Base-by-base conservation (phyloP, 1,139 yeast species). In the Dujonia santamariae region DNA sequence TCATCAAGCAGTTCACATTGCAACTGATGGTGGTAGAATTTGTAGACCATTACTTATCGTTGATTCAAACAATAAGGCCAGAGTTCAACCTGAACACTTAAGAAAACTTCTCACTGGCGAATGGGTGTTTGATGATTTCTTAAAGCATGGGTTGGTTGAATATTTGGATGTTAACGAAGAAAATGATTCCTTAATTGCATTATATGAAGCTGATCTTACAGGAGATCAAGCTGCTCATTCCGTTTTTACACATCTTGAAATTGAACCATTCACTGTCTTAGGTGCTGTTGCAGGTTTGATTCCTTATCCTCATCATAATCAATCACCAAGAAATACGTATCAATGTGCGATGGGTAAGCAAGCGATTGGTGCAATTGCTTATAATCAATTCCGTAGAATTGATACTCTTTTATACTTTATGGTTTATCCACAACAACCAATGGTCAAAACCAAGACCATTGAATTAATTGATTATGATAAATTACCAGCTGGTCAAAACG, bases 301-400 rank as follows among this genome's bases (percentile, higher is more conserved):
- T 74, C 99, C 99, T n/a, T 92, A 92, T 53, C 99, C 99, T 22
- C 98, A 92, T 59, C 99, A 92, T 60, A 92, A 92, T 60, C 98
- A 92, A 67, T 88, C 97, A 4, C 98, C 98, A 32, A 83, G 98
- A 75, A 92, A 92, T 59, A 92, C 98, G 0, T 92, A 92, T 67
- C 98, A 92, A 67, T 92, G 97, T 76, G 98, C 98, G 58, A 92
- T 92, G 98, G 98, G 98, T 79, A 92, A 92, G 68, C 99, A 92
- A 67, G 98, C 98, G 16, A 92, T 92, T 61, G 99, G 99, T 46
- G 97, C 97, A 7, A 94, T 94, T 62, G 97, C 95, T 19, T 92
- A 92, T 60, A 92, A 92, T 60, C 98, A 92, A 62, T 85, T 92
- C 64, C 78, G 88, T 56, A 80, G 99, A 61, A 92, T 92, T 48